These are phyloP conservation scores for Lipomyces yarrowii DNA, from an alignment of 1,139 yeast species.

Conservation along the genomic window DNA sequence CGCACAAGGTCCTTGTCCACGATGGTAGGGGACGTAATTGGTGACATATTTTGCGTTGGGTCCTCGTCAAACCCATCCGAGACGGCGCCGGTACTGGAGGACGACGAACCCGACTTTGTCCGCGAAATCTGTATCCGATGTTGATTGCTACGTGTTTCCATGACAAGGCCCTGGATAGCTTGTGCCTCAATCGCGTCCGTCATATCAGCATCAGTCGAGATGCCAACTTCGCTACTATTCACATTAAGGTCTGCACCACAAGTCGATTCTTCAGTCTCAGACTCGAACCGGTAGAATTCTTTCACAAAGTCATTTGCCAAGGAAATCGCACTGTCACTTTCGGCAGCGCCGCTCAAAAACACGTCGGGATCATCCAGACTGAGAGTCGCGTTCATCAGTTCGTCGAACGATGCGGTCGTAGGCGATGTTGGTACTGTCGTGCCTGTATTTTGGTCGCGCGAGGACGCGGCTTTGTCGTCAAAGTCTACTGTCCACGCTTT, in stretches of 20 bases:
- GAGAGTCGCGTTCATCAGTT: conserved; percentile 20
- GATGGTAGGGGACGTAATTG: conserved; percentile 19
- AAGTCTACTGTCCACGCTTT: conserved; percentile 22
- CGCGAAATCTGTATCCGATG: conserved; percentile 2
- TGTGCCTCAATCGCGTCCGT: background rate
- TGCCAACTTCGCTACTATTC: background rate
- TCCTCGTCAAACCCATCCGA: conserved; percentile 9
- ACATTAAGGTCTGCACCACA: conserved; percentile 1
- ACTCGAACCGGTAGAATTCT: conserved; percentile 25
- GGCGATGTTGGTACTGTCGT: conserved; percentile 13
- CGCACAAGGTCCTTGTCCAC: background rate
- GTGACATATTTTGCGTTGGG: conserved; percentile 3
- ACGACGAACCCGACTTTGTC: background rate
- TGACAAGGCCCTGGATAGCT: background rate
- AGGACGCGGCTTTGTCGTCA: background rate
- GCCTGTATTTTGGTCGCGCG: background rate
- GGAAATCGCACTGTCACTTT: conserved; percentile 10
- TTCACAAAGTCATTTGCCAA: conserved; percentile 26
- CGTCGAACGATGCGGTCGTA: conserved; percentile 20
- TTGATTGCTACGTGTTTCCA: background rate
- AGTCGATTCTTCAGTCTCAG: conserved; percentile 5
- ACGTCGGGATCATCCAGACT: conserved; percentile 14
- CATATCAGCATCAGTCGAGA: background rate
- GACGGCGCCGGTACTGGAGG: background rate
- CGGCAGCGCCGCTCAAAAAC: background rate